Evolutionary conservation across 108 stramenopile genomes (phyloP), one percentile per base, ranked within the genome.

Genomic region (Mayamaea pseudoterrestris): DNA sequence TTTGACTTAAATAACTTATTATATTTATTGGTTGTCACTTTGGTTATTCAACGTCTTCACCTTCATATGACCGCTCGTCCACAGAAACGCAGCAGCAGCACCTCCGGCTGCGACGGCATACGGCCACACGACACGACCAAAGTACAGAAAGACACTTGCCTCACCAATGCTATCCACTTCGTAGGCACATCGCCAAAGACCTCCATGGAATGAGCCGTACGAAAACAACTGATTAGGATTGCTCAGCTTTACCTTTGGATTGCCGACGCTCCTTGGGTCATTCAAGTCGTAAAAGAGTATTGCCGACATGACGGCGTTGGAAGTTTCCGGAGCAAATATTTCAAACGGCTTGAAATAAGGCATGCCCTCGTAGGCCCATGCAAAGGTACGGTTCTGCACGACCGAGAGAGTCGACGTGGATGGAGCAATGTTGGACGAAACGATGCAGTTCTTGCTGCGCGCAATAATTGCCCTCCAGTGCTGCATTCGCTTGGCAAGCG

Each of bases 321-420:
- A 93, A 18, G 91, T 94, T 65, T 95, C 94, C 24, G 93, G 96
- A 25, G 90, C 87, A 56, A 93, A 93, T 41, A 98, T 94, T 61
- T 98, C 97, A 56, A 91, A 87, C 22, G 94, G 93, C 41, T 58
- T 69, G 66, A 98, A 98, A 60, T 84, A 91, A 18, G 90, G 91
- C 92, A 98, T 95, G 37, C 95, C 97, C 50, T 88, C 93, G 78
- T 98, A 98, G 52, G 97, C 97, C 92, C 90, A 82, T 6, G 94
- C 97, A 66, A 98, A 98, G 29, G 93, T 93, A 50, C 77, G 74
- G 70, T 96, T 96, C 53, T 83, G 80, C 35, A 65, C 69, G 22
- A 98, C 97, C 28, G 92, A 93, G 2, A 65, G 82, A 20, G 97
- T 98, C 24, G 93, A 93, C 26, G 97, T 98, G 41, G 93, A 82